Percentiles rank a stretch among this genome's conserved stretches.
These are phyloP conservation scores for Clarireedia monteithiana DNA, from an alignment of 2,329 filamentous ascomycete genomes.

Conservation along the genomic window DNA sequence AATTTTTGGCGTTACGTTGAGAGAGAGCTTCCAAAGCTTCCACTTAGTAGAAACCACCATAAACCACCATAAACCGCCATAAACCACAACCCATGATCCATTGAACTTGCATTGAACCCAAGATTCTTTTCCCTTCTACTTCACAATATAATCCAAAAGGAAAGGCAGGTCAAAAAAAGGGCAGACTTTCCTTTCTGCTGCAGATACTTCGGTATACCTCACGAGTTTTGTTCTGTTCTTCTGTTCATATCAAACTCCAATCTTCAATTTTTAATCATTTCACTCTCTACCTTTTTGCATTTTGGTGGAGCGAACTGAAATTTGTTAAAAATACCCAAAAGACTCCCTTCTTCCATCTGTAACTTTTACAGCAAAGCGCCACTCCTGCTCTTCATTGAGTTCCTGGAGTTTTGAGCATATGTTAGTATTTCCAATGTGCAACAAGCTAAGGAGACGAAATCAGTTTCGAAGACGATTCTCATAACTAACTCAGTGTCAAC, in stretches of 20 bases:
- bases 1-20: slow-evolving; percentile 10
- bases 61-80: not conserved
- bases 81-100: too few species aligned
- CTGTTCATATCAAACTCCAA: not conserved
- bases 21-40: slow-evolving; percentile 1
- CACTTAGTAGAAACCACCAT: not conserved
- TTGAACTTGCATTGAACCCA: too few species aligned
- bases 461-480: not conserved
- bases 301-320: slow-evolving; percentile 8
- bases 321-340: slow-evolving; percentile 2
- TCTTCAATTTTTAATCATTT: not conserved
- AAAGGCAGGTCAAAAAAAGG: not conserved
- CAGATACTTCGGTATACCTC: not conserved
- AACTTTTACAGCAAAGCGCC: slow-evolving; percentile 5
- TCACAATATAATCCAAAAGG: not conserved
- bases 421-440: slow-evolving; percentile 12
- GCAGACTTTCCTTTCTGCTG: not conserved
- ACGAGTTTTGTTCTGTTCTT: not conserved
- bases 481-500: not conserved
- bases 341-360: slow-evolving; percentile 1
- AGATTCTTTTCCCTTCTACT: too few species aligned
- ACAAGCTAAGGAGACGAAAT: not conserved
- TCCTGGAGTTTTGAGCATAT: slow-evolving; percentile 21
- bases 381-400: slow-evolving; percentile 33
- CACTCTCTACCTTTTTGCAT: slow-evolving; percentile 11